Conservation (phyloP, 2,329 filamentous ascomycete species). For the Penicillium freii region DNA sequence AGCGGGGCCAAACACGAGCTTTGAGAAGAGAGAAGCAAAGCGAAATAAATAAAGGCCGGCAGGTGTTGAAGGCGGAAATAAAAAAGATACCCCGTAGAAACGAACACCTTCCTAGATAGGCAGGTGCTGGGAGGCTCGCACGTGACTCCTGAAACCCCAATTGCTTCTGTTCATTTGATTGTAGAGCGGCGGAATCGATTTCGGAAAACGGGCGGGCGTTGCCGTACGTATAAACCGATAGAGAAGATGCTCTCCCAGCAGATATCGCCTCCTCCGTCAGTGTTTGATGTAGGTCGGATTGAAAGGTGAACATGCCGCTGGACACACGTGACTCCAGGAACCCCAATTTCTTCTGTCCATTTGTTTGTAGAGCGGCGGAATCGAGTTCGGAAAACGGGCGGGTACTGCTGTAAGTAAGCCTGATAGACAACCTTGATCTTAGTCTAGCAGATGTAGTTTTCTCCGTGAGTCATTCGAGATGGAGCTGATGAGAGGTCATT, state of each 20-base stretch:
- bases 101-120: background rate
- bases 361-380: too few species aligned
- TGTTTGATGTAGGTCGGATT: background rate
- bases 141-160: background rate
- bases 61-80: background rate
- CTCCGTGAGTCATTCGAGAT: fast-evolving
- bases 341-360: too few species aligned
- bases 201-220: background rate
- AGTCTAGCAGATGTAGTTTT: too few species aligned
- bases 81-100: background rate
- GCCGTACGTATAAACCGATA: too few species aligned
- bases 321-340: too few species aligned
- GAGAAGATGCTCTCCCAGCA: too few species aligned
- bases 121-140: background rate
- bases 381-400: too few species aligned
- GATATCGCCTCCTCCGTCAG: too few species aligned
- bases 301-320: too few species aligned
- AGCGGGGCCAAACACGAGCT: background rate
- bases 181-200: background rate
- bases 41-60: background rate
- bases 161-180: background rate
- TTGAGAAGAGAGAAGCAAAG: too few species aligned
- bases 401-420: too few species aligned
- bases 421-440: too few species aligned
- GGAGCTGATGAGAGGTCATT: background rate